phyloP scores from a whole-genome alignment of 2,329 filamentous ascomycete genomes.

The Aspergillus fischeri region DNA sequence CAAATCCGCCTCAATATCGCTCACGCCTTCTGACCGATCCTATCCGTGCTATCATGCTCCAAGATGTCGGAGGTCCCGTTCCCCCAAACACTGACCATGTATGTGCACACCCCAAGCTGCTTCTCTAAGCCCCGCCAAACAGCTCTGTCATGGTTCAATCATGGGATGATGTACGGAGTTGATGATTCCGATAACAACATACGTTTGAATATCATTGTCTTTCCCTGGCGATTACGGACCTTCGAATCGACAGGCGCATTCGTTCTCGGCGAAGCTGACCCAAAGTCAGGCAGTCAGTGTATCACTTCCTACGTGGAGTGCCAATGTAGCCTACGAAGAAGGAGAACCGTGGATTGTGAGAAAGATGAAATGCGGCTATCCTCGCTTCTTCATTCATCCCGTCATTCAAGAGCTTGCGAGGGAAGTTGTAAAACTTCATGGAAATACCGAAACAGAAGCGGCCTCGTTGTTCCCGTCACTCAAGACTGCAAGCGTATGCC shows the following conservation, averaged over 20 bases:
- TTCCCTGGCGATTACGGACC: neutral
- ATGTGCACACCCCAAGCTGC: slow-evolving; percentile 34
- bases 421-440: slow-evolving; percentile 61
- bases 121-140: slow-evolving; percentile 13
- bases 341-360: slow-evolving; percentile 80
- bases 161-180: neutral
- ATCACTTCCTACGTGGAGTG: slow-evolving; percentile 86
- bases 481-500: slow-evolving; percentile 66
- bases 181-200: neutral
- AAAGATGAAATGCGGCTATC: slow-evolving; percentile 87
- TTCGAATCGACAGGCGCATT: neutral
- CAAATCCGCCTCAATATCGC: neutral
- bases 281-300: slow-evolving; percentile 76
- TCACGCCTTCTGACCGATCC: neutral
- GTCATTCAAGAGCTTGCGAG: slow-evolving; percentile 69
- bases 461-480: slow-evolving; percentile 81
- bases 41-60: slow-evolving; percentile 28
- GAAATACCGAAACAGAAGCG: slow-evolving; percentile 50
- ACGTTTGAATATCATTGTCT: neutral
- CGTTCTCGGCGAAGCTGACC: slow-evolving; percentile 4
- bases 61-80: slow-evolving; percentile 63
- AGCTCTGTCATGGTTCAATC: neutral
- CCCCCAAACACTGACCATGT: slow-evolving; percentile 76
- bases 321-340: slow-evolving; percentile 92
- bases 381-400: slow-evolving; percentile 89